A percentile compares a stretch with the other conserved stretches of the same genome.
These are phyloP conservation scores for Pseudopediastrum boryanum DNA, from an alignment of 139 green algal genomes.

Conservation along the genomic window DNA sequence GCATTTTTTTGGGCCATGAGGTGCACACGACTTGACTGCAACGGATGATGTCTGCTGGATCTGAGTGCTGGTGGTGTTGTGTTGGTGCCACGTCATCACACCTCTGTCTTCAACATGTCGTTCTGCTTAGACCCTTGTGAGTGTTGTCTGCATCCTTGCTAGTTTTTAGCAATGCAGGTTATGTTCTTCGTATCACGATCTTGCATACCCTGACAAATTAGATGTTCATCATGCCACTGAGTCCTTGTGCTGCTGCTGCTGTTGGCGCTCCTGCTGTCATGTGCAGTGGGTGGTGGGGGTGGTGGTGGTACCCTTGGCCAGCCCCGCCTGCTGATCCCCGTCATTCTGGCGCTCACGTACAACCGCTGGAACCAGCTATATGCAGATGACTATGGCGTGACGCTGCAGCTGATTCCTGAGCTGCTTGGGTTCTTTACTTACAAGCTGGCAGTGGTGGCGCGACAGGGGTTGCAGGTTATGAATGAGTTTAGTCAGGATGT, in stretches of 20 bases:
- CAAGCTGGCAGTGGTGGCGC: constrained; percentile 82
- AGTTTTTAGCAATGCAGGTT: no score
- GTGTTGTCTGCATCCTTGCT: no score
- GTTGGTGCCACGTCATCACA: no score
- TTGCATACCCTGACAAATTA: no score
- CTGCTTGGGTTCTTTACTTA: constrained; percentile 97
- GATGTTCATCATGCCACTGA: no score
- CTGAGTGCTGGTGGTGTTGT: no score
- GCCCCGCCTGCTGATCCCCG: constrained; percentile 86
- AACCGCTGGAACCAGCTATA: constrained; percentile 85
- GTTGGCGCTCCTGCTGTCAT: background rate
- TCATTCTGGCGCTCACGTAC: constrained; percentile 83
- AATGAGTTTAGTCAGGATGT: constrained; percentile 43
- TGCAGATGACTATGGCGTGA: constrained; percentile 65
- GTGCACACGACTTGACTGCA: no score
- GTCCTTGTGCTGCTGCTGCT: background rate
- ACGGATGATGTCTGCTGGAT: no score
- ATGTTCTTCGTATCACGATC: no score
- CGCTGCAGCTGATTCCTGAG: constrained; percentile 88
- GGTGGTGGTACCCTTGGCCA: constrained; percentile 56
- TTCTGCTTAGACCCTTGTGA: no score
- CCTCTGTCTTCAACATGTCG: no score
- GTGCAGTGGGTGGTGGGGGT: constrained; percentile 21
- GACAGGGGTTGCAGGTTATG: constrained; percentile 56
- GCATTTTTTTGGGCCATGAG: no score